Conservation (phyloP, 1,139 yeast genomes). For the Hansenula sp. region DNA sequence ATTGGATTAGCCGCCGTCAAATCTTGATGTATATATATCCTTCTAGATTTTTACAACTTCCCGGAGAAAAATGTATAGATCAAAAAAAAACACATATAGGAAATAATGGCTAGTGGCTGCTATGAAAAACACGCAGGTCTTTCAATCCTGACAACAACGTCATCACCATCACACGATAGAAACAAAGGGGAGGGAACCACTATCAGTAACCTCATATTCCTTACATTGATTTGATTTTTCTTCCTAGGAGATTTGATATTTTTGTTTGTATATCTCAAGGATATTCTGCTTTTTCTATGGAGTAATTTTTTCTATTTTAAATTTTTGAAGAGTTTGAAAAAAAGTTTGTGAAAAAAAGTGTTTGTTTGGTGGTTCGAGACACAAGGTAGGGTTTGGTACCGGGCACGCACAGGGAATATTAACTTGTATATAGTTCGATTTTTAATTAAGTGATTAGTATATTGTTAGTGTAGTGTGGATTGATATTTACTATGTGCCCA, state of each 20-base stretch:
- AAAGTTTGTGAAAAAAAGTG: not conserved
- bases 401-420: not conserved
- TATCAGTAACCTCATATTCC: not conserved
- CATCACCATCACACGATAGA: not conserved
- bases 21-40: too few species aligned
- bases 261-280: not conserved
- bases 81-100: not conserved
- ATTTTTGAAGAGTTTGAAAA: not conserved
- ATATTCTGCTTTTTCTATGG: not conserved
- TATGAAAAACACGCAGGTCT: not conserved
- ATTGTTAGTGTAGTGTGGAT: too few species aligned
- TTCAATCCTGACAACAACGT: conserved; percentile 2
- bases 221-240: not conserved
- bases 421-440: too few species aligned
- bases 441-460: too few species aligned
- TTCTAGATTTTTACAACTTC: not conserved
- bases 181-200: not conserved
- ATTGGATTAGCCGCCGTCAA: not conserved
- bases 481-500: too few species aligned
- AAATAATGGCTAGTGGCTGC: not conserved
- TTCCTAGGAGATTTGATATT: not conserved
- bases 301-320: not conserved
- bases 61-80: not conserved
- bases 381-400: not conserved
- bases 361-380: not conserved